These are phyloP conservation scores for Tetrapyrgos nigripes DNA, from an alignment of 1,284 basidiomycete genomes.

Conservation along the genomic window DNA sequence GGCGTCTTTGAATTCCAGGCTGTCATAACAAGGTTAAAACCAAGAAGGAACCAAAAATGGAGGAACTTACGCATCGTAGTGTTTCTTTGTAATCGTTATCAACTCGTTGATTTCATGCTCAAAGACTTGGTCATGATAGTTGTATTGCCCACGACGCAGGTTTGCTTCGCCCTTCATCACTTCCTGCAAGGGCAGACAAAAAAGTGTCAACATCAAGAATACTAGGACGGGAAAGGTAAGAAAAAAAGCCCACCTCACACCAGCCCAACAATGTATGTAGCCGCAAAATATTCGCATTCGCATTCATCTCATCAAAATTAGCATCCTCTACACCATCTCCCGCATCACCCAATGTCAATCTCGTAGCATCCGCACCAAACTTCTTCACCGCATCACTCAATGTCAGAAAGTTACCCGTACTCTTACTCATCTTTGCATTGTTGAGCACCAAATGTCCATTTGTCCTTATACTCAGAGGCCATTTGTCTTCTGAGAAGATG, in stretches of 20 bases:
- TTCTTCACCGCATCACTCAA: conserved; percentile 81
- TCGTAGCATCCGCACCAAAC: conserved; percentile 93
- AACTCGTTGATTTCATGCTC: conserved; percentile 92
- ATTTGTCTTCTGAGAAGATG: conserved; percentile 93
- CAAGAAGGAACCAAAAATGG: background rate
- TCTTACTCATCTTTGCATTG: conserved; percentile 99
- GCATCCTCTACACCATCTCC: conserved; percentile 98
- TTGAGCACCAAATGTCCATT: conserved; percentile 99
- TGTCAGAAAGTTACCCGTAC: conserved; percentile 90
- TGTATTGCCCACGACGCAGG: conserved; percentile 74
- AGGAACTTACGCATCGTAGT: conserved; percentile 79
- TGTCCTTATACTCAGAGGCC: conserved; percentile 91
- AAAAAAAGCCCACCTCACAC: conserved; percentile 80
- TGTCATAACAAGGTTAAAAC: conserved; percentile 37
- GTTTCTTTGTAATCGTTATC: conserved; percentile 79
- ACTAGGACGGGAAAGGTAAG: conserved; percentile 1
- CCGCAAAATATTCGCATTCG: conserved; percentile 96
- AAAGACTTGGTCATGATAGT: conserved; percentile 89
- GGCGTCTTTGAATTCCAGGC: conserved; percentile 95
- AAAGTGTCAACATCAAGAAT: background rate
- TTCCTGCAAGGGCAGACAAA: conserved; percentile 62
- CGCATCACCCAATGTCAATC: conserved; percentile 93
- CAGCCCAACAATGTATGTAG: conserved; percentile 92
- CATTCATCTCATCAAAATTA: conserved; percentile 99
- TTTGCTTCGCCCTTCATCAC: conserved; percentile 72